Base-by-base conservation (phyloP, 2,329 filamentous ascomycete species). In the Penicillium paneum region DNA sequence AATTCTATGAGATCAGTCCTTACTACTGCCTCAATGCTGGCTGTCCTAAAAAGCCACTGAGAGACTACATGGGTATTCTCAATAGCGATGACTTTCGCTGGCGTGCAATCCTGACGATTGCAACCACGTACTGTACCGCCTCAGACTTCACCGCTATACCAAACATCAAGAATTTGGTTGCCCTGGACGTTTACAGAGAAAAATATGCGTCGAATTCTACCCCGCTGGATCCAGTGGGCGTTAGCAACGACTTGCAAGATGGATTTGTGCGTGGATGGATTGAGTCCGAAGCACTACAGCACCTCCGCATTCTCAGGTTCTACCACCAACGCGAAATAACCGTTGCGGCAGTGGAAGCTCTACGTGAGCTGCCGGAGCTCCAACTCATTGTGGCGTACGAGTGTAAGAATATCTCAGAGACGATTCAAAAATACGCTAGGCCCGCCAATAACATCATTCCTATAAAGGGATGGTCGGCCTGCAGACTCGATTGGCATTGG, bases 231-330 rank as follows among this genome's bases (percentile, higher is more conserved):
- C 10, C 48, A 31, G 5, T 54, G 46, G 0, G 61, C 63, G 11
- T 54, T 45, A 43, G 39, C 58, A 6, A 29, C 55, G 29, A 53
- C 8, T 55, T 78, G 32, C 70, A 68, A 48, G 72, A 77, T 55
- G 68, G 76, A 5, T 64, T 77, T 21, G 52, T 78, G 21, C 69
- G 71, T 50, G 69, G 69, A 13, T 78, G 76, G 76, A 60, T 71
- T 24, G 76, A 78, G 45, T 59, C 66, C 8, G 60, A 60, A 10
- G 70, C 70, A 6, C 74, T 78, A 52, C 64, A 66, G 40, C 66
- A 76, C 47, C 64, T 78, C 4, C 68, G 71, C 3, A 59, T 74
- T 21, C 50, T 78, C 31, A 61, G 71, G 39, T 56, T 78, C 38
- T 62, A 63, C 24, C 54, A 66, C 35, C 74, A 77, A 47, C 49